phyloP scores from a whole-genome alignment of 140 eudicot genomes.

The Stevia rebaudiana region DNA sequence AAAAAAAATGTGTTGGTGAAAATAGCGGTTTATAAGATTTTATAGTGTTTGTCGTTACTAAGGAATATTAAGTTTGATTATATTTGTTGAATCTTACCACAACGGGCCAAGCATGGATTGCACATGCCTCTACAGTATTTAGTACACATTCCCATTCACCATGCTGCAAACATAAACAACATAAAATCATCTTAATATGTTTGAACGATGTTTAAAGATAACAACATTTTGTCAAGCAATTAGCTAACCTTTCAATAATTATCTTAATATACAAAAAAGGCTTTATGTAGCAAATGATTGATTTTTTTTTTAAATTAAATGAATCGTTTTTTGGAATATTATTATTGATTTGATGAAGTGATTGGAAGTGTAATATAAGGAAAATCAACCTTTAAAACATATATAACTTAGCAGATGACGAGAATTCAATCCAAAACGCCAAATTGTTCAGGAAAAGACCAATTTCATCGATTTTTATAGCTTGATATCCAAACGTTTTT shows the following conservation, averaged over 20 bases:
- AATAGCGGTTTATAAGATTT: background rate
- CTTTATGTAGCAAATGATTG: too few relatives aligned
- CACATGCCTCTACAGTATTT: conserved; percentile 88
- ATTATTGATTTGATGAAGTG: too few relatives aligned
- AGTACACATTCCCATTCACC: conserved; percentile 74
- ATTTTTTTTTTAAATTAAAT: too few relatives aligned
- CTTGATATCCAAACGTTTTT: too few relatives aligned
- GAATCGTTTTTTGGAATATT: too few relatives aligned
- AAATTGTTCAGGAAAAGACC: too few relatives aligned
- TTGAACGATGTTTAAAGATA: background rate
- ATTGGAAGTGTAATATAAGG: too few relatives aligned
- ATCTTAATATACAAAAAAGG: background rate
- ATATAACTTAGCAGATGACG: too few relatives aligned
- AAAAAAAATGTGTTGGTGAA: background rate
- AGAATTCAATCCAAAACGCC: too few relatives aligned
- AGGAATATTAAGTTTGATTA: background rate
- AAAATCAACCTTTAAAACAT: too few relatives aligned
- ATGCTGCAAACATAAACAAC: conserved; percentile 62
- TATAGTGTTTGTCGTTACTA: background rate
- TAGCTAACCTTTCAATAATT: background rate
- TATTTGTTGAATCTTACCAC: conserved; percentile 49
- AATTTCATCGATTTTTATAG: too few relatives aligned
- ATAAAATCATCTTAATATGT: conserved; percentile 5
- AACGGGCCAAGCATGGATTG: conserved; percentile 77
- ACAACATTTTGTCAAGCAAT: background rate